Percentiles rank a stretch among this genome's conserved stretches.
Evolutionary conservation across 2,329 filamentous ascomycete species (phyloP).

Genomic region (Sclerotinia glacialis): DNA sequence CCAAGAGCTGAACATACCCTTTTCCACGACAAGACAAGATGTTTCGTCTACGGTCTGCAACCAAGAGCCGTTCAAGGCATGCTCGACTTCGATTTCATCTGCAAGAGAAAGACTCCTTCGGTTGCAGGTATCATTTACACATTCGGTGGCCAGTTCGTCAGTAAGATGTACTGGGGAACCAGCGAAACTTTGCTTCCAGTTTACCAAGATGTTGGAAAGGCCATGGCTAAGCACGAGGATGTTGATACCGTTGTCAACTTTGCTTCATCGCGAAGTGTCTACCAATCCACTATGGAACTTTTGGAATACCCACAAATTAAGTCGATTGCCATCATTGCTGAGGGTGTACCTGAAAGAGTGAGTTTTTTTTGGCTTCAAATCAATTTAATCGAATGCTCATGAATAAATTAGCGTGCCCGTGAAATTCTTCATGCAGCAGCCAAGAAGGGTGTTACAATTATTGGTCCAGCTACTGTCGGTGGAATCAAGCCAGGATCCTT

Average conservation of each 20-base stretch:
- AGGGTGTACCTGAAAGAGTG: constrained; percentile 97
- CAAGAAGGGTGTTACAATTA: constrained; percentile 99
- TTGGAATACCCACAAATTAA: constrained; percentile 97
- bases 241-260: constrained; percentile 99
- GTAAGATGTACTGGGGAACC: constrained; percentile 99
- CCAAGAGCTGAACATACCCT: constrained; percentile 84
- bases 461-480: constrained; percentile 96
- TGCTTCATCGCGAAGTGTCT: constrained; percentile 96
- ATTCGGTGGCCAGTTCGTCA: constrained; percentile 99
- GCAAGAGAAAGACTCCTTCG: constrained; percentile 94
- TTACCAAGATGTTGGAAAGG: constrained; percentile 92
- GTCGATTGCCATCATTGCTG: constrained; percentile 98
- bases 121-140: constrained; percentile 99
- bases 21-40: constrained; percentile 99
- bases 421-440: constrained; percentile 95
- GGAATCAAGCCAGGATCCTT: constrained; percentile 99
- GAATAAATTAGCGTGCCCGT: constrained; percentile 71
- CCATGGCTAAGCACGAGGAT: constrained; percentile 92
- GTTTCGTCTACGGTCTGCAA: constrained; percentile 99
- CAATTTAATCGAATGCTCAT: constrained; percentile 29
- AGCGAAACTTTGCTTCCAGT: constrained; percentile 98
- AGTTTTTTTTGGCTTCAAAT: constrained; percentile 44
- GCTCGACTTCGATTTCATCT: constrained; percentile 99
- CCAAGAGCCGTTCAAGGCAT: constrained; percentile 87
- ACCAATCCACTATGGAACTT: constrained; percentile 96